phyloP scores from a whole-genome alignment of 2,329 filamentous ascomycete genomes.

The Penicillium oxalicum region DNA sequence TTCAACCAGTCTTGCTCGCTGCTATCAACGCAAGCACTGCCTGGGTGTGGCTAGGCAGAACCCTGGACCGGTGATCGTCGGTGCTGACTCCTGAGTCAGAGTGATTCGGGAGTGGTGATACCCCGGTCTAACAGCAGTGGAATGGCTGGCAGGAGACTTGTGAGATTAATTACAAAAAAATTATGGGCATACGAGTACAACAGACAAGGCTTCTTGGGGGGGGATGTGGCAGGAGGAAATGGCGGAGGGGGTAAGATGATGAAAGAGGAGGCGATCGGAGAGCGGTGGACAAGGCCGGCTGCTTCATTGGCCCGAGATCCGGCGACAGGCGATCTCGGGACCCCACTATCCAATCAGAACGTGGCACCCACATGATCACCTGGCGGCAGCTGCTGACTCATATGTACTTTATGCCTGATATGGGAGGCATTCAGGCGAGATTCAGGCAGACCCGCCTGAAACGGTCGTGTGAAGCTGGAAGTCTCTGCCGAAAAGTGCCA shows the following conservation, averaged over 20 bases:
- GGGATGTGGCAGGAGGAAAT: background rate
- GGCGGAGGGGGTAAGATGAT: slow-evolving; percentile 3
- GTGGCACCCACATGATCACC: background rate
- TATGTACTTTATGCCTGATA: no score
- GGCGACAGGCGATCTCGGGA: slow-evolving; percentile 6
- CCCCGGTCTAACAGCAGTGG: no score
- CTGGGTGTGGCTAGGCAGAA: background rate
- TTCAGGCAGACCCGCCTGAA: no score
- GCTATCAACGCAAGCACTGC: background rate
- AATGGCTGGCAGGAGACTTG: no score
- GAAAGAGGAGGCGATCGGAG: slow-evolving; percentile 9
- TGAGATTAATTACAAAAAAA: no score
- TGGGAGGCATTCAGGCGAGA: no score
- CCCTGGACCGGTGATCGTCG: background rate
- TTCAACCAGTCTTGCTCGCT: background rate
- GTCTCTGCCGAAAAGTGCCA: no score
- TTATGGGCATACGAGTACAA: no score
- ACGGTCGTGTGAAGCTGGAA: no score
- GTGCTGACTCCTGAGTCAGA: no score
- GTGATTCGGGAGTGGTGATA: no score
- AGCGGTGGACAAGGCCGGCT: slow-evolving; percentile 5
- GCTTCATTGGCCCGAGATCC: slow-evolving; percentile 15
- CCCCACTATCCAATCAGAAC: slow-evolving; percentile 12
- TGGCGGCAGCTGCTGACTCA: background rate
- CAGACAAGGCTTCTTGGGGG: no score